Base-by-base conservation (phyloP, 805 yeast genomes). In the Yamadazyma ubonensis region DNA sequence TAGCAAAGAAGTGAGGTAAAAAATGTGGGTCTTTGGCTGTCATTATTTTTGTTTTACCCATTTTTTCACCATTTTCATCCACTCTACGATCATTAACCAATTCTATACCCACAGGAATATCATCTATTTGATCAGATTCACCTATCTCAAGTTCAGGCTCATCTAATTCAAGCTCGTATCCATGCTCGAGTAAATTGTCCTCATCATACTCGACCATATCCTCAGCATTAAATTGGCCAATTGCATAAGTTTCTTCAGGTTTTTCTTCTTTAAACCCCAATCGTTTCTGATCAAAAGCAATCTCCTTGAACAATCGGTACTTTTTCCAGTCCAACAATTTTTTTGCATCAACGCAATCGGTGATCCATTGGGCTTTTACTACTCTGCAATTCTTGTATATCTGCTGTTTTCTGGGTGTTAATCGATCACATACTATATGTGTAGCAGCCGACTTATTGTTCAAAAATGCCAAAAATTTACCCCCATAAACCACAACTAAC, bases 11-110 rank as follows among this genome's bases (percentile, higher is more conserved):
- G 26, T 71, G 72, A 14, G 71, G 54, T 20, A 93, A 61, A 51
- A 89, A 91, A 37, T 79, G 75, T 0, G 96, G 96, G 53, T 86
- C 82, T 39, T 75, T 78, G 23, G 96, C 86, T 54, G 83, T 83
- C 29, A 41, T 38, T 9, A 29, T 16, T 16, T 35, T 8, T 40
- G 35, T 23, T 44, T 49, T 17, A 50, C 40, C 36, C 38, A 37
- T 5, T 38, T 50, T 11, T 34, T 43, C 10, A 36, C 51, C 38
- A 20, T 23, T 14, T 36, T 39, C 14, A 36, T 44, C 30, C 33
- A 48, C 6, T 43, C 40, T 17, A 5, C 36, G 16, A 18, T 29
- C 27, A 11, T 36, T 28, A 3, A 14, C 26, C 17, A 32, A 14
- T 12, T 32, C 18, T 5, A 32, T 12, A 10, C 26, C 26, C 4